Evolutionary conservation across 208 protist genomes (phyloP).

Genomic region (Crithidia bombi): DNA sequence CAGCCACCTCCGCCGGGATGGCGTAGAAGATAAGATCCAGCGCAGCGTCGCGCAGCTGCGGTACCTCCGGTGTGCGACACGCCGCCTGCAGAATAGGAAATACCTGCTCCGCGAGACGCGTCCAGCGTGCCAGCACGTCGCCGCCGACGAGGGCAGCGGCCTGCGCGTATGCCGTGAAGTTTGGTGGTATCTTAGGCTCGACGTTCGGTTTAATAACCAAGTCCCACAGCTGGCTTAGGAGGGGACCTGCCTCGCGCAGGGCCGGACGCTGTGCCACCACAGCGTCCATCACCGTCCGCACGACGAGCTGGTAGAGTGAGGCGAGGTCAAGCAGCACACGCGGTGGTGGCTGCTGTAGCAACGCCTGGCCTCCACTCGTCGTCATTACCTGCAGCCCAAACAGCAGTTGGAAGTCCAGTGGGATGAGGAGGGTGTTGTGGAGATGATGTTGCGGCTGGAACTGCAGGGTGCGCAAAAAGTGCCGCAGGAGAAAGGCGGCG

Average conservation of each 20-base stretch:
- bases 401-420: slow-evolving; percentile 60
- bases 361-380: neutral
- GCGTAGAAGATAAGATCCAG: slow-evolving; percentile 62
- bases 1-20: slow-evolving; percentile 53
- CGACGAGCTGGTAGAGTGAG: slow-evolving; percentile 55
- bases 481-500: slow-evolving; percentile 36
- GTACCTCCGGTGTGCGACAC: slow-evolving; percentile 29
- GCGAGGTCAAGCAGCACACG: slow-evolving; percentile 37
- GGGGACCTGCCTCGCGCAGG: slow-evolving; percentile 39
- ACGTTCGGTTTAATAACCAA: slow-evolving; percentile 37
- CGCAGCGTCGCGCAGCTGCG: slow-evolving; percentile 48
- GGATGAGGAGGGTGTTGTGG: slow-evolving; percentile 49
- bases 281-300: slow-evolving; percentile 60
- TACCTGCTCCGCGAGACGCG: slow-evolving; percentile 36
- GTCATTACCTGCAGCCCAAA: slow-evolving; percentile 36
- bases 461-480: slow-evolving; percentile 33
- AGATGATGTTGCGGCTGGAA: slow-evolving; percentile 35
- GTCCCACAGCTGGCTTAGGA: slow-evolving; percentile 72
- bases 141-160: slow-evolving; percentile 47
- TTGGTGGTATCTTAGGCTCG: slow-evolving; percentile 14
- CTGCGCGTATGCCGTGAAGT: slow-evolving; percentile 39
- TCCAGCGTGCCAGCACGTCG: slow-evolving; percentile 52
- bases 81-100: slow-evolving; percentile 56
- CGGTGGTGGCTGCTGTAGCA: neutral
- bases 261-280: slow-evolving; percentile 59